These are phyloP conservation scores for Spergularia bocconei DNA, from an alignment of 148 eudicot genomes.

Conservation along the genomic window DNA sequence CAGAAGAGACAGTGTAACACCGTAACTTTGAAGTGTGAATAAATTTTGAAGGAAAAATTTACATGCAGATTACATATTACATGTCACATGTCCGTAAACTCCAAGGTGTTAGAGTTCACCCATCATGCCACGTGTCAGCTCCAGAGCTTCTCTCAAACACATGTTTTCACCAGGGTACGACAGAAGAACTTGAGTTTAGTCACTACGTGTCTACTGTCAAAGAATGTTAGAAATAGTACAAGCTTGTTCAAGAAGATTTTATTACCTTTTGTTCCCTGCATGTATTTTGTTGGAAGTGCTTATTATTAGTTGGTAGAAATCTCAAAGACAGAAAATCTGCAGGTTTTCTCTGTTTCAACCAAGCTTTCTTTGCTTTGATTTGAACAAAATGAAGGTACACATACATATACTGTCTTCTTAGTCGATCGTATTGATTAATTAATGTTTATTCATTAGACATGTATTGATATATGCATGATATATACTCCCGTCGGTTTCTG, in stretches of 20 bases:
- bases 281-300: neutral
- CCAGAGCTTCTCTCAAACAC: constrained; percentile 4
- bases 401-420: too few relatives aligned
- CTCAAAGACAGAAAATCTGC: neutral
- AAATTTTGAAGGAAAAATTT: neutral
- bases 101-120: neutral
- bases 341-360: neutral
- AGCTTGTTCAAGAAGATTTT: neutral
- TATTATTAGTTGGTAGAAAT: too few relatives aligned
- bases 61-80: neutral
- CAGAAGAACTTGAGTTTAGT: constrained; percentile 8
- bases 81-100: constrained; percentile 12
- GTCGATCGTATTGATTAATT: too few relatives aligned
- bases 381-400: constrained; percentile 20
- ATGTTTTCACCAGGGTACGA: constrained; percentile 10
- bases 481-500: too few relatives aligned
- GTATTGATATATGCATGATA: too few relatives aligned
- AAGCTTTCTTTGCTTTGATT: neutral
- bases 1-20: neutral
- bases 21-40: neutral
- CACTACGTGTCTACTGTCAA: constrained; percentile 16
- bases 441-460: too few relatives aligned
- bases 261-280: neutral
- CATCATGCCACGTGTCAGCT: constrained; percentile 14
- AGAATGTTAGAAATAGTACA: constrained; percentile 1